These are phyloP conservation scores for Agrostemma githago DNA, from an alignment of 148 eudicot species.

Conservation along the genomic window DNA sequence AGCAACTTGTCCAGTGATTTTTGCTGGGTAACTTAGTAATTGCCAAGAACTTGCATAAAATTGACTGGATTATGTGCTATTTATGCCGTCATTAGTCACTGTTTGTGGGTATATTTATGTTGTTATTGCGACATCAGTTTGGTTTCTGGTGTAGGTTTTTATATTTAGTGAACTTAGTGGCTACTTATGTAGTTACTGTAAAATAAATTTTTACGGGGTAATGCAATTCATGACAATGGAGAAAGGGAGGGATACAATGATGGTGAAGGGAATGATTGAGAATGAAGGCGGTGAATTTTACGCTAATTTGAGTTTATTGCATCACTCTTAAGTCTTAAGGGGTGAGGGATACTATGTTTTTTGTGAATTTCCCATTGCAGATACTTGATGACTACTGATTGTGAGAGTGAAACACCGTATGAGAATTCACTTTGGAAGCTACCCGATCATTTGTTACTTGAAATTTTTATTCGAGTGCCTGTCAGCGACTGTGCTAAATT, in stretches of 20 bases:
- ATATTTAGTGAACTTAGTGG: background rate
- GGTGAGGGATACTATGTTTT: too few relatives aligned
- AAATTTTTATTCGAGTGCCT: constrained; percentile 70
- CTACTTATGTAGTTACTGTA: background rate
- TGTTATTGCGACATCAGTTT: background rate
- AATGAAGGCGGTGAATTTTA: too few relatives aligned
- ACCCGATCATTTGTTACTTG: constrained; percentile 70
- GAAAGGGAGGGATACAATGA: too few relatives aligned
- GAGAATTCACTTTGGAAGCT: constrained; percentile 46
- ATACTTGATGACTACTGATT: constrained; percentile 24
- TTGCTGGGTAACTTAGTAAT: constrained; percentile 5
- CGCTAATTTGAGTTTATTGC: too few relatives aligned
- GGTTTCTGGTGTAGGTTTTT: background rate
- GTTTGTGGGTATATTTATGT: background rate
- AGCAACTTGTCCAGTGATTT: background rate
- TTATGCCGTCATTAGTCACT: background rate
- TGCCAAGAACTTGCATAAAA: background rate
- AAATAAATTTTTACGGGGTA: background rate
- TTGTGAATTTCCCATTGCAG: constrained; percentile 14
- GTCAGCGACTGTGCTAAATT: constrained; percentile 51
- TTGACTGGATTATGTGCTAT: background rate
- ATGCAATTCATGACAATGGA: too few relatives aligned
- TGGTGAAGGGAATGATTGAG: too few relatives aligned
- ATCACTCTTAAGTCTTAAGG: too few relatives aligned
- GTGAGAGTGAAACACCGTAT: constrained; percentile 20